These are phyloP conservation scores for Suillus cothurnatus DNA, from an alignment of 768 basidiomycete species.

Conservation along the genomic window DNA sequence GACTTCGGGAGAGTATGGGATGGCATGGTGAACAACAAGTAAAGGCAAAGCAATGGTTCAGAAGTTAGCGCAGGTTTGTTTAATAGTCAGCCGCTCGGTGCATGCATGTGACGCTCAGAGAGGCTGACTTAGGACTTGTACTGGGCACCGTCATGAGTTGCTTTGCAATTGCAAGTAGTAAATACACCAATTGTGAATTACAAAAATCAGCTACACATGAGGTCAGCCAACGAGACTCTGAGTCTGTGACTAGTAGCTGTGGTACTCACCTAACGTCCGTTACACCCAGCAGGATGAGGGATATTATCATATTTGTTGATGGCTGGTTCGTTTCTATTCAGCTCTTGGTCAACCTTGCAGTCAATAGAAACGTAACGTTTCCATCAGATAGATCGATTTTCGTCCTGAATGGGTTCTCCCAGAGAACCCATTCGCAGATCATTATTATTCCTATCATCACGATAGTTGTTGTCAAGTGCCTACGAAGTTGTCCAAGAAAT, in stretches of 20 bases:
- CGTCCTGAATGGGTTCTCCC: neutral
- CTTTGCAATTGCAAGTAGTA: neutral
- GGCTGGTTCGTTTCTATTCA: neutral
- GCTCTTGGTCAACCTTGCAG: neutral
- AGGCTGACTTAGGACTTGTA: slow-evolving; percentile 1
- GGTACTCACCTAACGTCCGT: neutral
- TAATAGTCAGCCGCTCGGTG: neutral
- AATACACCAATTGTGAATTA: neutral
- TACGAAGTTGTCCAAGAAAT: neutral
- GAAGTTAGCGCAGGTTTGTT: neutral
- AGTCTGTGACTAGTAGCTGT: neutral
- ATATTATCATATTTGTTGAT: neutral
- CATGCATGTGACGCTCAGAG: neutral
- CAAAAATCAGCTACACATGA: neutral
- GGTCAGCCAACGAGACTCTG: neutral
- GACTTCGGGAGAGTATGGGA: neutral
- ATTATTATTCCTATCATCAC: neutral
- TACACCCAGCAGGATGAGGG: neutral
- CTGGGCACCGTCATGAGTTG: neutral
- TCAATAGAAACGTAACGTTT: neutral
- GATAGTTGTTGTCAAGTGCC: neutral
- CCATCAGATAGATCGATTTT: neutral
- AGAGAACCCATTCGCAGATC: slow-evolving; percentile 2
- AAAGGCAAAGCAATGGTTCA: too few relatives aligned
- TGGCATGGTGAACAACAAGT: neutral